Conservation (phyloP, 1,139 yeast genomes). For the Pichia sp. region DNA sequence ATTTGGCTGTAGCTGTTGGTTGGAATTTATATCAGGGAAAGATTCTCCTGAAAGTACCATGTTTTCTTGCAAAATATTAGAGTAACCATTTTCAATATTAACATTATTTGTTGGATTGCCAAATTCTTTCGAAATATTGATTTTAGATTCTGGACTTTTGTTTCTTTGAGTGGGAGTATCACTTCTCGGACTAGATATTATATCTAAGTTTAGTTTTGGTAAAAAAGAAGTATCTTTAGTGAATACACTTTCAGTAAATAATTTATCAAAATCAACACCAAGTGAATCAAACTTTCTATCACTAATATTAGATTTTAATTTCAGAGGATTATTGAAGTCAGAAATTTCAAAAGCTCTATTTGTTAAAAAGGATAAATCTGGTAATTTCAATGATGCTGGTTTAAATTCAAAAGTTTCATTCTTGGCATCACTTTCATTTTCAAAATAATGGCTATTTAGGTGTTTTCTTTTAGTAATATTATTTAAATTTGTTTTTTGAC, state of each 20-base stretch:
- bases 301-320: conserved; percentile 8
- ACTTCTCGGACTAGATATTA: neutral
- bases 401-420: neutral
- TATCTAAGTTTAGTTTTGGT: conserved; percentile 20
- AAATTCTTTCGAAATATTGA: neutral
- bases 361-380: conserved; percentile 16
- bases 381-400: conserved; percentile 5
- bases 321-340: neutral
- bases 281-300: conserved; percentile 15
- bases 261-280: conserved; percentile 21
- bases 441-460: neutral
- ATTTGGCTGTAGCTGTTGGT: too few species aligned
- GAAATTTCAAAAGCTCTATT: conserved; percentile 9
- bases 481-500: neutral
- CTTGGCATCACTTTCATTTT: neutral
- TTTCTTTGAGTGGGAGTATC: neutral
- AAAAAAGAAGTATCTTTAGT: conserved; percentile 35
- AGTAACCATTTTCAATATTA: neutral
- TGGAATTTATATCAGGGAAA: too few species aligned
- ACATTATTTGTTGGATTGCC: neutral
- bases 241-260: conserved; percentile 26
- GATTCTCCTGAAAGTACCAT: too few species aligned
- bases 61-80: neutral
- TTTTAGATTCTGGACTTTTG: neutral
- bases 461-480: neutral